Conservation (phyloP, 2,329 filamentous ascomycete genomes). For the Penicillium palitans region DNA sequence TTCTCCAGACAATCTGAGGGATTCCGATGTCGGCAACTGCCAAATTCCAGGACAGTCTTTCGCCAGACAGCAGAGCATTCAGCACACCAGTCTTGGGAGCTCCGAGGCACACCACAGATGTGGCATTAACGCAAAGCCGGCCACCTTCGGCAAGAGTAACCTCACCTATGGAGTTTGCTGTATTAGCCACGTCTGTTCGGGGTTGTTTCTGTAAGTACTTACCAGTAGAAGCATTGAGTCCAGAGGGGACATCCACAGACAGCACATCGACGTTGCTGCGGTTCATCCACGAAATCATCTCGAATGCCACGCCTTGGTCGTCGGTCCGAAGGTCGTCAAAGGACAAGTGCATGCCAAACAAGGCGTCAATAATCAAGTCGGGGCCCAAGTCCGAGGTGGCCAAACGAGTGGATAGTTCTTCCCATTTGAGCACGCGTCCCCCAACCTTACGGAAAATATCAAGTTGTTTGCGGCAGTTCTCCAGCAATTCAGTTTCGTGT, state of each 20-base stretch:
- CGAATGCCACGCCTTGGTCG: constrained; percentile 80
- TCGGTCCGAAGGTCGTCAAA: constrained; percentile 85
- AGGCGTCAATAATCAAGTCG: constrained; percentile 82
- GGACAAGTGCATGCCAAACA: constrained; percentile 80
- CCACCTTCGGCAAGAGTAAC: constrained; percentile 67
- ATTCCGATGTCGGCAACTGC: constrained; percentile 87
- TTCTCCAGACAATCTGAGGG: constrained; percentile 77
- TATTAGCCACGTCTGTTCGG: constrained; percentile 13
- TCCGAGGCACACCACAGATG: constrained; percentile 80
- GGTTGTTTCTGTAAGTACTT: constrained; percentile 45
- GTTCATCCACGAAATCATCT: constrained; percentile 92
- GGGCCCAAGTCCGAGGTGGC: constrained; percentile 62
- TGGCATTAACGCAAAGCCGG: constrained; percentile 75
- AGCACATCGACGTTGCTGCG: constrained; percentile 79
- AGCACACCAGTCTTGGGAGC: constrained; percentile 83
- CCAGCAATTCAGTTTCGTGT: constrained; percentile 75
- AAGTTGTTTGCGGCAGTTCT: constrained; percentile 77
- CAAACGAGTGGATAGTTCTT: constrained; percentile 54
- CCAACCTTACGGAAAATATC: constrained; percentile 82
- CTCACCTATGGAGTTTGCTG: constrained; percentile 45
- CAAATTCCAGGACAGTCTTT: constrained; percentile 66
- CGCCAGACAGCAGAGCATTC: constrained; percentile 67
- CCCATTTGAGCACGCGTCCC: constrained; percentile 67
- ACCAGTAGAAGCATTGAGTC: constrained; percentile 77
- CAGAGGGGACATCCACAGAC: constrained; percentile 87